Percentiles rank a stretch among this genome's conserved stretches.
Evolutionary conservation across 2,329 filamentous ascomycete genomes (phyloP).

Genomic region (Fusarium sp.): DNA sequence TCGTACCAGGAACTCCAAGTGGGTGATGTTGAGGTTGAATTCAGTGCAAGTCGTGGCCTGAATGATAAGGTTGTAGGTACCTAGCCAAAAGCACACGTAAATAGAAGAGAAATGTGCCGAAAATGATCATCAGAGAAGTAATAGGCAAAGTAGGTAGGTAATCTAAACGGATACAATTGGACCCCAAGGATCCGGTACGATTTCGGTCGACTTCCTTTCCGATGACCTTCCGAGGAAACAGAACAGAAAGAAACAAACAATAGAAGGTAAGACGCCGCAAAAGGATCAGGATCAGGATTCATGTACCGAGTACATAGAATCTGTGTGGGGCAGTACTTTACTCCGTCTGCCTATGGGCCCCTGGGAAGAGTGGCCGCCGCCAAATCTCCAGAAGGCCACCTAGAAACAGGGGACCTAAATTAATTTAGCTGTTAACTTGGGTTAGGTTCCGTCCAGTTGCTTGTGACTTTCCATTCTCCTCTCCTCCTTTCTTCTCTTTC

Average conservation of each 20-base stretch:
- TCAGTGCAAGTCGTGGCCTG: slow-evolving; percentile 19
- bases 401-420: slow-evolving; percentile 38
- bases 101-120: neutral
- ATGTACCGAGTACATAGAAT: slow-evolving; percentile 14
- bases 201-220: neutral
- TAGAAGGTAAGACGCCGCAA: slow-evolving; percentile 1
- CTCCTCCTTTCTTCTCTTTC: slow-evolving; percentile 22
- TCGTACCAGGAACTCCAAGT: slow-evolving; percentile 35
- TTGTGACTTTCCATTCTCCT: slow-evolving; percentile 26
- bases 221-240: slow-evolving; percentile 24
- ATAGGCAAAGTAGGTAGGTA: neutral
- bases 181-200: neutral
- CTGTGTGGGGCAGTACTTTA: neutral
- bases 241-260: neutral
- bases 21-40: slow-evolving; percentile 4
- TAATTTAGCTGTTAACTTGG: slow-evolving; percentile 13
- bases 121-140: neutral
- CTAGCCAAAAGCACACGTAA: neutral
- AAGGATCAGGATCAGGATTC: neutral
- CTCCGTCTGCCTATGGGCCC: neutral
- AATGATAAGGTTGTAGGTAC: neutral
- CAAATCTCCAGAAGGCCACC: slow-evolving; percentile 30
- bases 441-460: slow-evolving; percentile 10
- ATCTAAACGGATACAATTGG: neutral
- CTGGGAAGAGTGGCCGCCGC: slow-evolving; percentile 6